phyloP scores from a whole-genome alignment of 2,329 filamentous ascomycete species.

The Calonectria crousiana region DNA sequence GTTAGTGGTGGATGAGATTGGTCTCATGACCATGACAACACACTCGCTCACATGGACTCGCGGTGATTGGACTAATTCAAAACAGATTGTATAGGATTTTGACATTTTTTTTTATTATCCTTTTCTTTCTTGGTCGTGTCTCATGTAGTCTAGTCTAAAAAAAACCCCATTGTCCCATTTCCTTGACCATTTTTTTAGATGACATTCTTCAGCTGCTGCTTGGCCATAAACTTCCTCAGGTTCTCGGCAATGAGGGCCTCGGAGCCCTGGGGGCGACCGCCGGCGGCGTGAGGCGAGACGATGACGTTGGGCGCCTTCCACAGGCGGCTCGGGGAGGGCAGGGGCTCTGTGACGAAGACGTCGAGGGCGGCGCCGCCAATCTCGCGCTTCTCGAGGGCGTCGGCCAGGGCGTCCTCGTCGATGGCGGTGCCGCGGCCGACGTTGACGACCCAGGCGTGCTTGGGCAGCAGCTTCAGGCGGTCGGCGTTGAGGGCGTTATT shows the following conservation, averaged over 20 bases:
- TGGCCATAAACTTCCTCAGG: conserved; percentile 68
- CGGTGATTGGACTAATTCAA: conserved; percentile 21
- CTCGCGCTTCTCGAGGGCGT: conserved; percentile 56
- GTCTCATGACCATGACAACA: not conserved
- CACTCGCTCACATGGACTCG: not conserved
- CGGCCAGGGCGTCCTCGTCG: conserved; percentile 62
- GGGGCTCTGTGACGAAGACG: conserved; percentile 61
- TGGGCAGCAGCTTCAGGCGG: conserved; percentile 64
- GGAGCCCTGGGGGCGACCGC: conserved; percentile 70
- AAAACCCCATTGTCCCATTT: conserved; percentile 15
- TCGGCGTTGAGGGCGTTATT: conserved; percentile 67
- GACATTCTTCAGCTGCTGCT: conserved; percentile 70
- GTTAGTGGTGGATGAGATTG: not conserved
- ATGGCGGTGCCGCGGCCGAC: conserved; percentile 63
- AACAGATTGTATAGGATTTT: not conserved
- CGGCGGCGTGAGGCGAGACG: conserved; percentile 69
- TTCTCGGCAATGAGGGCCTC: conserved; percentile 73
- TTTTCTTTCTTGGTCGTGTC: not conserved
- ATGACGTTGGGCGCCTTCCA: conserved; percentile 66
- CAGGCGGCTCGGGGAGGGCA: conserved; percentile 57
- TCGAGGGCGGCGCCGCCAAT: conserved; percentile 64
- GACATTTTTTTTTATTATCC: not conserved
- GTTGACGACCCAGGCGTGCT: conserved; percentile 69
- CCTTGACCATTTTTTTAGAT: conserved; percentile 33
- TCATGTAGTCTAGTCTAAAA: conserved; percentile 12